Percentiles rank a stretch among this genome's conserved stretches.
phyloP scores from a whole-genome alignment of 257 asterid genomes.

The Solanum peruvianum region DNA sequence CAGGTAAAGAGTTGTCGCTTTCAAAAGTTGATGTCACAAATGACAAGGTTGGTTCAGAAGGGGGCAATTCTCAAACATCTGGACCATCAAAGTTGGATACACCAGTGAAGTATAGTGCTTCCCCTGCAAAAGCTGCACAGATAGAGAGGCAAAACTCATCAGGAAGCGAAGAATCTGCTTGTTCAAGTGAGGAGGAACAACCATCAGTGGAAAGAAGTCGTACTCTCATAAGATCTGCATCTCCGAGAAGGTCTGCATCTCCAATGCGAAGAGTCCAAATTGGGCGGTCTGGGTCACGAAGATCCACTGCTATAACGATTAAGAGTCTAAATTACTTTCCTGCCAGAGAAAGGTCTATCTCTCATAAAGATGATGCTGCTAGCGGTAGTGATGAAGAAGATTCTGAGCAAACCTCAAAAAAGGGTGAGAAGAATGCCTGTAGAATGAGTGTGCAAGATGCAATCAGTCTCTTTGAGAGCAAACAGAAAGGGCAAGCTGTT shows the following conservation, averaged over 20 bases:
- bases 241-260: conserved; percentile 96
- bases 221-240: conserved; percentile 55
- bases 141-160: conserved; percentile 78
- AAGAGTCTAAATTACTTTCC: conserved; percentile 70
- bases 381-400: conserved; percentile 52
- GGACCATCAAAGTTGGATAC: conserved; percentile 23
- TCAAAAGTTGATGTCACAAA: not conserved
- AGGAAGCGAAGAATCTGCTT: conserved; percentile 58
- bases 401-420: conserved; percentile 42
- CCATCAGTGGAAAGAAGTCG: conserved; percentile 71
- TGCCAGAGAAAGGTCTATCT: conserved; percentile 43
- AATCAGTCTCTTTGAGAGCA: conserved; percentile 80
- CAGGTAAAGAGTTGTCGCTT: conserved; percentile 8
- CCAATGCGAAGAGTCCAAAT: conserved; percentile 97
- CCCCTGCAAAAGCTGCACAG: conserved; percentile 90
- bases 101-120: conserved; percentile 58
- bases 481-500: conserved; percentile 61
- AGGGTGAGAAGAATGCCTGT: conserved; percentile 35
- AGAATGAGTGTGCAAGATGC: conserved; percentile 97
- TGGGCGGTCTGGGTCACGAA: conserved; percentile 88
- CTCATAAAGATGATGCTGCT: conserved; percentile 32
- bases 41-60: conserved; percentile 14
- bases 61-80: conserved; percentile 11
- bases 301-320: conserved; percentile 80
- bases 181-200: conserved; percentile 69